phyloP scores from a whole-genome alignment of 2,329 filamentous ascomycete genomes.

The Dichotomopilus funicola region DNA sequence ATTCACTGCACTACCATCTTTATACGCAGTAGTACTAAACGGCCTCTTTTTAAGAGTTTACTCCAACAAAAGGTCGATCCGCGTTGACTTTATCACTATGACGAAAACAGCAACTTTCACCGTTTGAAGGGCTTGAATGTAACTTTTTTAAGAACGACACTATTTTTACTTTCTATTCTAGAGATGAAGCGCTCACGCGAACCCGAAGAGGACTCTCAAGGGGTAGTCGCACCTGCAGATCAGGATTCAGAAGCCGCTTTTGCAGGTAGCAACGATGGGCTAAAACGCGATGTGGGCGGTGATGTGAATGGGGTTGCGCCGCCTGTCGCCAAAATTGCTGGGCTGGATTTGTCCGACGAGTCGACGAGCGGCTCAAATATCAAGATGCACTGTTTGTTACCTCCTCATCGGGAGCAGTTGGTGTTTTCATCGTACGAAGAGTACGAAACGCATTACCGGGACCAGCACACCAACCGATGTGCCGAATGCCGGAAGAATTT shows the following conservation, averaged over 20 bases:
- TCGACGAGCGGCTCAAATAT: slow-evolving; percentile 28
- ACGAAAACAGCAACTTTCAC: too few species aligned
- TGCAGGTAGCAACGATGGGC: neutral
- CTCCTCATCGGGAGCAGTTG: slow-evolving; percentile 66
- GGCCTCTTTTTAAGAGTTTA: too few species aligned
- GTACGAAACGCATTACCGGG: slow-evolving; percentile 81
- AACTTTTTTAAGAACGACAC: too few species aligned
- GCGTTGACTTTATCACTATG: too few species aligned
- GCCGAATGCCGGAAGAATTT: slow-evolving; percentile 81
- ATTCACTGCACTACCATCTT: too few species aligned
- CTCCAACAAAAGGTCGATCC: too few species aligned
- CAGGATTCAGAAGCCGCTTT: neutral
- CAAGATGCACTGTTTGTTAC: slow-evolving; percentile 71
- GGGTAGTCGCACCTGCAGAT: slow-evolving; percentile 7
- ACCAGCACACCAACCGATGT: slow-evolving; percentile 78
- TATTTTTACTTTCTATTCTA: neutral
- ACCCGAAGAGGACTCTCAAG: slow-evolving; percentile 39
- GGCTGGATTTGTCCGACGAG: slow-evolving; percentile 45
- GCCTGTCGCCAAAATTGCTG: slow-evolving; percentile 47
- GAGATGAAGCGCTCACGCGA: slow-evolving; percentile 59
- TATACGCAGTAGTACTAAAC: too few species aligned
- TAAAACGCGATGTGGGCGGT: neutral
- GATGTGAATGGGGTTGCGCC: slow-evolving; percentile 10
- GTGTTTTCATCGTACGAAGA: slow-evolving; percentile 69
- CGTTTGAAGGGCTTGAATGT: too few species aligned